Evolutionary conservation across 345 rosid genomes (phyloP), one percentile per base, ranked within the genome.

Genomic region (Dipteronia dyeriana): DNA sequence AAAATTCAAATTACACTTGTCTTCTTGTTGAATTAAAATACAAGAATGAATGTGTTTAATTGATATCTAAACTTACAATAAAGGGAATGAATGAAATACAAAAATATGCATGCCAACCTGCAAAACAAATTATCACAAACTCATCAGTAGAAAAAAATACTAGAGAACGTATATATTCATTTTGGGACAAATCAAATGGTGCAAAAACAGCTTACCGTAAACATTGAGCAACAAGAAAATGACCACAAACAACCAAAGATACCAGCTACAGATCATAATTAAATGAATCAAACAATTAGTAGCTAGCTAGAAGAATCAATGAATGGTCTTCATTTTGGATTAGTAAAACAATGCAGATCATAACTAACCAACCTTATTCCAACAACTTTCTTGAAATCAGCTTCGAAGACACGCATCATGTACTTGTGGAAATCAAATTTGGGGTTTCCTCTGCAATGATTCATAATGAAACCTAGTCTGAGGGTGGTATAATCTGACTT

Each of bases 361-460:
- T 34, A 34, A 34, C 38, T n/a, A 12, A 29, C 49, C 71, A 57
- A 89, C 99, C 98, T 92, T 80, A 94, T 91, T 63, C 99, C 99
- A 4, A 97, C 94, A 41, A 97, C 98, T 87, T 81, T 88, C 86
- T 91, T 94, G 71, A 97, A 97, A 90, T 97, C 99, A 0, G 91
- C 97, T 81, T 97, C 98, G 9, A 97, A 90, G 26, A 94, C 93
- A 49, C 98, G 97, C 70, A 88, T 82, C 90, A 97, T 82, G 83
- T 94, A 97, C 77, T 81, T 84, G 78, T 97, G 94, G 78, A 97
- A 97, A 76, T 97, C 85, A 76, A 97, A 97, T 71, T 87, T 91
- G 7, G 85, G 92, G 82, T 88, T 94, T 29, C 84, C 82, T 79
- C 80, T 85, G 84, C 98, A 94, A 39, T 97, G 99, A 59, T 91